phyloP scores from a whole-genome alignment of 2,329 filamentous ascomycete genomes.

The Ampelomyces quisqualis region DNA sequence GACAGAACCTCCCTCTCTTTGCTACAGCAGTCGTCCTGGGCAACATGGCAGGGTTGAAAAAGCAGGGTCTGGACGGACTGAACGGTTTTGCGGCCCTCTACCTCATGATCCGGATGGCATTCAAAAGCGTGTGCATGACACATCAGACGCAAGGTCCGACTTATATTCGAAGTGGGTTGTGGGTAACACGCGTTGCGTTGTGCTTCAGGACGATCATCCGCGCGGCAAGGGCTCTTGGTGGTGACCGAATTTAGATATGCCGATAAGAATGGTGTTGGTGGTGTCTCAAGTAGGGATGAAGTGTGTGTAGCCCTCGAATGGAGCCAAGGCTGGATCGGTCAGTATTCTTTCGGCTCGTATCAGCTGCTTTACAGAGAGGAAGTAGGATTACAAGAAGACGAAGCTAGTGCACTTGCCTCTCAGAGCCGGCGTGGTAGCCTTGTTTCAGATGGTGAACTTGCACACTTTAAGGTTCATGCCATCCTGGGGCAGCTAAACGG shows the following conservation, averaged over 20 bases:
- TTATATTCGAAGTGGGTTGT: conserved; percentile 21
- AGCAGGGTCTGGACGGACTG: conserved; percentile 38
- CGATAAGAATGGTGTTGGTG: too few relatives aligned
- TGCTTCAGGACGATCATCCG: conserved; percentile 27
- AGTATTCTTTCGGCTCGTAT: too few relatives aligned
- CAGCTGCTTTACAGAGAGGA: too few relatives aligned
- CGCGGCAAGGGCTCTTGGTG: conserved; percentile 26
- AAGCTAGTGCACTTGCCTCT: not conserved
- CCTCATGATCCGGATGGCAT: conserved; percentile 40
- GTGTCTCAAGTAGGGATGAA: too few relatives aligned
- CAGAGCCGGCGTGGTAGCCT: not conserved
- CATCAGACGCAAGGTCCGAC: conserved; percentile 26
- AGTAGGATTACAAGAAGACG: too few relatives aligned
- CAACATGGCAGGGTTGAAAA: conserved; percentile 43
- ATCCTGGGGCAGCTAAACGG: conserved; percentile 27
- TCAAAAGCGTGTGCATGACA: conserved; percentile 44
- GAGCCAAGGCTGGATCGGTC: too few relatives aligned
- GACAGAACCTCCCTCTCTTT: conserved; percentile 48
- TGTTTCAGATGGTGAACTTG: not conserved
- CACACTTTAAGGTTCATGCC: conserved; percentile 21
- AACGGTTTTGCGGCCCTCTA: conserved; percentile 41
- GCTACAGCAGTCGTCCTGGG: conserved; percentile 48
- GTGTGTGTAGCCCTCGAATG: too few relatives aligned
- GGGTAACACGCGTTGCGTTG: conserved; percentile 18
- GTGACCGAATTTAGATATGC: conserved; percentile 4